These are phyloP conservation scores for Truncatella angustata DNA, from an alignment of 2,329 filamentous ascomycete species.

Conservation along the genomic window DNA sequence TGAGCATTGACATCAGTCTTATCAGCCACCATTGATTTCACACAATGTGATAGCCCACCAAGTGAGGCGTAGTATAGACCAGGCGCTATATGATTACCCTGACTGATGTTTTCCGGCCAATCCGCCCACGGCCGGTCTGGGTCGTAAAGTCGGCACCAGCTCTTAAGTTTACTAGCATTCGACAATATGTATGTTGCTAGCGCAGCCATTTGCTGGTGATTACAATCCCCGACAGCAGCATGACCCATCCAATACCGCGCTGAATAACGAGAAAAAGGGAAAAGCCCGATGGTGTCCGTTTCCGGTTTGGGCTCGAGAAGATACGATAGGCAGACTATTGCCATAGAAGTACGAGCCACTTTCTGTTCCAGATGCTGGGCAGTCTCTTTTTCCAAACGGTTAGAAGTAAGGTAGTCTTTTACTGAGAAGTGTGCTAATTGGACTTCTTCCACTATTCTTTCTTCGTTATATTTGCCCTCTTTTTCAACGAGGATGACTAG, in stretches of 20 bases:
- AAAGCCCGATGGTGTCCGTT: background rate
- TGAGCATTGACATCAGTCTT: slow-evolving; percentile 2
- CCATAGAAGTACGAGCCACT: slow-evolving; percentile 16
- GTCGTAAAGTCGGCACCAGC: too few relatives aligned
- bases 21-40: background rate
- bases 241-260: slow-evolving; percentile 20
- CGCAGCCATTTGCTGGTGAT: slow-evolving; percentile 1
- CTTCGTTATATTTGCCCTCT: background rate
- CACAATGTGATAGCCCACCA: background rate
- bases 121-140: too few relatives aligned
- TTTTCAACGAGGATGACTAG: slow-evolving; percentile 17
- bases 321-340: slow-evolving; percentile 22
- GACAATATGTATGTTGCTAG: slow-evolving; percentile 5
- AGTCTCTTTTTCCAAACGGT: slow-evolving; percentile 11
- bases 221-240: slow-evolving; percentile 13
- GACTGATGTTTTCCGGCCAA: too few relatives aligned
- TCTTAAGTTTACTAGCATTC: background rate
- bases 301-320: slow-evolving; percentile 15
- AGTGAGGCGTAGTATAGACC: background rate
- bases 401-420: too few relatives aligned
- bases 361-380: slow-evolving; percentile 10
- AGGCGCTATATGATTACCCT: background rate
- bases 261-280: slow-evolving; percentile 19
- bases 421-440: slow-evolving; percentile 29
- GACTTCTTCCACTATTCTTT: slow-evolving; percentile 9